phyloP scores from a whole-genome alignment of 2,329 filamentous ascomycete genomes.

The Colletotrichum liriopes region DNA sequence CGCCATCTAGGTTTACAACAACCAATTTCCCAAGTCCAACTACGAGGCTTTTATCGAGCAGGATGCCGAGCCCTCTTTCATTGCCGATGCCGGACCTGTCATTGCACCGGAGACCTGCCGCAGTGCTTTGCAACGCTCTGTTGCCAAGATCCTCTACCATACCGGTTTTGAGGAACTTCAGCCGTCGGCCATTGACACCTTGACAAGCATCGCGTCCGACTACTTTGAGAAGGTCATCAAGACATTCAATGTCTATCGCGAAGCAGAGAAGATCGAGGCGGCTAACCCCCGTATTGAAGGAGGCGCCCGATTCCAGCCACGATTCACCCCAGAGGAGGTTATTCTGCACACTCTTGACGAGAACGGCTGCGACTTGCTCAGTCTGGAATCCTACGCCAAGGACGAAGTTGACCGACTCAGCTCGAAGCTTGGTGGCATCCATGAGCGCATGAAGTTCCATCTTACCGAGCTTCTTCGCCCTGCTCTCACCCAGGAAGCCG shows the following conservation, averaged over 20 bases:
- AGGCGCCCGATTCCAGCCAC: conserved; percentile 68
- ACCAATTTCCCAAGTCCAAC: conserved; percentile 98
- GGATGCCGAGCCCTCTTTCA: conserved; percentile 90
- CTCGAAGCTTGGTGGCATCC: conserved; percentile 84
- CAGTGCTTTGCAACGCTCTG: conserved; percentile 88
- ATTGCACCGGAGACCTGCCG: conserved; percentile 88
- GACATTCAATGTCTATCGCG: conserved; percentile 86
- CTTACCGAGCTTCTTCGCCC: conserved; percentile 94
- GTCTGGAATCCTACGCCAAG: conserved; percentile 87
- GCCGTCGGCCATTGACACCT: conserved; percentile 90
- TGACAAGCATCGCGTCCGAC: conserved; percentile 90
- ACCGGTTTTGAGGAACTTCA: conserved; percentile 98
- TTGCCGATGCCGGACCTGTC: conserved; percentile 89
- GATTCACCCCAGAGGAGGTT: conserved; percentile 88
- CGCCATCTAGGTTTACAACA: conserved; percentile 85
- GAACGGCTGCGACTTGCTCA: conserved; percentile 86
- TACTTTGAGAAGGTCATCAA: conserved; percentile 89
- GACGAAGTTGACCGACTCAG: conserved; percentile 93
- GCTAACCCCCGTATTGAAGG: conserved; percentile 57
- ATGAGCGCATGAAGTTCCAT: conserved; percentile 95
- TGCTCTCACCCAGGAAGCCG: conserved; percentile 81
- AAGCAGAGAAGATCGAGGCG: conserved; percentile 82
- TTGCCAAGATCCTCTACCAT: conserved; percentile 96
- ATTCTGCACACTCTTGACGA: conserved; percentile 89
- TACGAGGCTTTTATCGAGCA: conserved; percentile 89